Conservation (phyloP, 352 stramenopile genomes). For the Phytopythium cucurbitacearum region DNA sequence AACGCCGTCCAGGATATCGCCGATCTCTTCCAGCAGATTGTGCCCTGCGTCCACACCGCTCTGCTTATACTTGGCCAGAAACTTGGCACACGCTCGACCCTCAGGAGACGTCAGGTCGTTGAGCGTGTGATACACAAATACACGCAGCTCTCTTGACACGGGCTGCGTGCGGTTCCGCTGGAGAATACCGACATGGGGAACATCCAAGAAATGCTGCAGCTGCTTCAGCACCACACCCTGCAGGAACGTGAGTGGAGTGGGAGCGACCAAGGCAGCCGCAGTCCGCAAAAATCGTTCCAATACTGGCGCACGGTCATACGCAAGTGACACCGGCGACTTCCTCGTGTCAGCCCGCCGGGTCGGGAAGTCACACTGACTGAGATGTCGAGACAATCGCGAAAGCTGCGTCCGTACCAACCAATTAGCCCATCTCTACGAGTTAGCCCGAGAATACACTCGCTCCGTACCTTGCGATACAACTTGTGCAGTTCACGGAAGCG, state of each 20-base stretch:
- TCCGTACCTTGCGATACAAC: constrained; percentile 65
- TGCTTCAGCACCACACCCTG: constrained; percentile 72
- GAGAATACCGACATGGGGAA: constrained; percentile 65
- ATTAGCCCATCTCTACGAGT: not conserved
- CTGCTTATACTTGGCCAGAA: constrained; percentile 54
- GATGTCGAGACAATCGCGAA: constrained; percentile 56
- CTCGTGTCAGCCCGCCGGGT: constrained; percentile 50
- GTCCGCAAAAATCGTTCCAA: constrained; percentile 77
- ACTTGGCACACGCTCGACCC: constrained; percentile 75
- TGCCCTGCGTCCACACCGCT: constrained; percentile 37
- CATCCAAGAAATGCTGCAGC: constrained; percentile 77
- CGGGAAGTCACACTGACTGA: constrained; percentile 71
- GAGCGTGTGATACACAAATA: constrained; percentile 79
- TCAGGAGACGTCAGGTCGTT: constrained; percentile 74
- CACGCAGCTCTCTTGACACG: constrained; percentile 67
- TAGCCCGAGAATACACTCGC: constrained; percentile 4
- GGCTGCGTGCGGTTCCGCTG: constrained; percentile 75
- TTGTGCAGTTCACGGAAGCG: constrained; percentile 83
- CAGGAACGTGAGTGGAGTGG: constrained; percentile 70
- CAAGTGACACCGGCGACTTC: constrained; percentile 55
- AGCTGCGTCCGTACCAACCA: constrained; percentile 25
- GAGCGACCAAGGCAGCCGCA: constrained; percentile 64
- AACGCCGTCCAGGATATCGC: constrained; percentile 72
- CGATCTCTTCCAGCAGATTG: constrained; percentile 69
- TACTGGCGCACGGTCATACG: constrained; percentile 61